Base-by-base conservation (phyloP, 2,329 filamentous ascomycete species). In the Xylaria polymorpha region DNA sequence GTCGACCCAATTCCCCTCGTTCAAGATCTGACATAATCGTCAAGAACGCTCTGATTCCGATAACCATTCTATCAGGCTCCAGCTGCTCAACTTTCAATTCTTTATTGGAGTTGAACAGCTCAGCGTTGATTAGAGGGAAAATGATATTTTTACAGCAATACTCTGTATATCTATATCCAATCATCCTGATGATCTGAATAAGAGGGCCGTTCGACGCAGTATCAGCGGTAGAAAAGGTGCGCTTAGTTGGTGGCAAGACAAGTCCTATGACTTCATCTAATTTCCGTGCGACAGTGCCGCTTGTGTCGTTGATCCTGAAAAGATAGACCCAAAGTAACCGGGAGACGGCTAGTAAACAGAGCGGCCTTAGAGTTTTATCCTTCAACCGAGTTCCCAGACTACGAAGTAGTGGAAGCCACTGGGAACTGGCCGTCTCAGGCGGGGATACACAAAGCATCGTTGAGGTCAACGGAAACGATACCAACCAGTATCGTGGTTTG, bases 21-120 rank as follows among this genome's bases (percentile, higher is more conserved):
- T 99, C 96, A 32, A 98, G 84, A 79, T 99, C 96, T 0, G 92
- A 88, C 89, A 99, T 95, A 73, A 98, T 94, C 39, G 92, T 93
- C 35, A 99, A 85, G 78, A 98, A 99, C 3, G 96, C 93, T 71
- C 94, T 89, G 71, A 99, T 99, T 2, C 94, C 96, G 74, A 99
- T 92, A n/a, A 98, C 95, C 82, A 98, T 97, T 75, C 93, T 92
- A 77, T 99, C 97, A 0, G 97, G 96, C 71, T 99, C 96, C 70
- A 99, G 86, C 77, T 97, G 93, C 77, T 98, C 96, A 35, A 98
- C 92, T 77, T 90, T 94, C 50, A 96, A 83, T 53, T 97, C 93
- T 75, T 91, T 86, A 72, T 93, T 84, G 20, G 90, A 88, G 35
- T 88, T 85, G 78, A 98, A 96, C n/a, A 94, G 84, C 61, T 98